These are phyloP conservation scores for Globisporangium splendens DNA, from an alignment of 352 stramenopile species.

Conservation along the genomic window DNA sequence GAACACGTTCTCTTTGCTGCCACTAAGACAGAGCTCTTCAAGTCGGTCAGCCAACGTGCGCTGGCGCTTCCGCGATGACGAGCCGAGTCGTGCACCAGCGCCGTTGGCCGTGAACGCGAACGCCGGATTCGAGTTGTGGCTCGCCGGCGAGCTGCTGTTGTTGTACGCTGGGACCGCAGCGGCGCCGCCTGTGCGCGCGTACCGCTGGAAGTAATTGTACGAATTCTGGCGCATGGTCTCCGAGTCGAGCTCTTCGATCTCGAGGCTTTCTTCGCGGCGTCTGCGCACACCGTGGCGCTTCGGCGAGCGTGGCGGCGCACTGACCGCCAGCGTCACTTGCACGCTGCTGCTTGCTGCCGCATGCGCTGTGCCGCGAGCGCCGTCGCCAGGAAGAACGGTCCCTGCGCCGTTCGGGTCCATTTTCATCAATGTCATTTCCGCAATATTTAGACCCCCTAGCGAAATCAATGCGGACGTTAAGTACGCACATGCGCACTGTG, in stretches of 20 bases:
- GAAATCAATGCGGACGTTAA: not conserved
- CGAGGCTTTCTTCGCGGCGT: conserved; percentile 37
- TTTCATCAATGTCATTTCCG: conserved; percentile 8
- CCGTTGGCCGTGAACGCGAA: conserved; percentile 18
- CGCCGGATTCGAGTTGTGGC: not conserved
- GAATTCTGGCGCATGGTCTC: conserved; percentile 64
- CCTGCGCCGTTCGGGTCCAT: not conserved
- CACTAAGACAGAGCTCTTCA: conserved; percentile 44
- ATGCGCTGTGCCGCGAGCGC: not conserved
- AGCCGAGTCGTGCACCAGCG: conserved; percentile 14
- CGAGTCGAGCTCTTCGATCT: conserved; percentile 69
- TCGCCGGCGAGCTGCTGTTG: not conserved
- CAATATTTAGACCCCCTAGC: not conserved
- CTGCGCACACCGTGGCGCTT: conserved; percentile 37
- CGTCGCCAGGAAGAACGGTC: not conserved
- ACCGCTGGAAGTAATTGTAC: conserved; percentile 69
- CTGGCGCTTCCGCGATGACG: conserved; percentile 42
- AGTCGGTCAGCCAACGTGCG: conserved; percentile 63
- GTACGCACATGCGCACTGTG: not conserved
- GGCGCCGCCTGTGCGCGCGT: conserved; percentile 13
- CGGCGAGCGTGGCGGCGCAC: not conserved
- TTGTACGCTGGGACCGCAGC: conserved; percentile 6
- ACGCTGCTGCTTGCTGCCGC: not conserved
- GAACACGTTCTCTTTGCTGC: conserved; percentile 3
- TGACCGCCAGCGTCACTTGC: not conserved